Conservation (phyloP, 371 early-diverging fungal genomes). For the Dinochytrium kinnereticum region DNA sequence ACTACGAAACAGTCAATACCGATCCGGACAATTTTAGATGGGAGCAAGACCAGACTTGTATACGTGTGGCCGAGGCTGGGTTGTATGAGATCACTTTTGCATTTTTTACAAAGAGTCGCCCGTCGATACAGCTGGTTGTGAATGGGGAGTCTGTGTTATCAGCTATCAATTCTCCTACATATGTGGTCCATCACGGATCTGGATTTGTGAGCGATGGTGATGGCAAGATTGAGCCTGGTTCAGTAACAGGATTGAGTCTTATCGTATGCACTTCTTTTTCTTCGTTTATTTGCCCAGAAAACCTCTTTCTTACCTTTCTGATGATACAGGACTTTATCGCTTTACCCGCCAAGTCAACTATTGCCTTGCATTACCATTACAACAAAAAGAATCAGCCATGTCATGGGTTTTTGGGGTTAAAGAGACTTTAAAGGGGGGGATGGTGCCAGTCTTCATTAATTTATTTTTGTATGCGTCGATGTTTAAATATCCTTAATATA, state of each 20-base stretch:
- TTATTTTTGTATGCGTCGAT: no score
- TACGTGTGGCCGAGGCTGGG: slow-evolving; percentile 47
- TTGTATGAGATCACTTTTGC: slow-evolving; percentile 55
- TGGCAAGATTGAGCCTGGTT: slow-evolving; percentile 40
- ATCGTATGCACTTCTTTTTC: slow-evolving; percentile 32
- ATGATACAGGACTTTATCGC: slow-evolving; percentile 44
- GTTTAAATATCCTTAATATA: no score
- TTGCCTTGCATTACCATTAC: slow-evolving; percentile 48
- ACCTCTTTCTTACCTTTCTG: background rate
- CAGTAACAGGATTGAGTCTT: slow-evolving; percentile 49
- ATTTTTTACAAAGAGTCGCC: slow-evolving; percentile 48
- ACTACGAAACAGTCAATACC: slow-evolving; percentile 50
- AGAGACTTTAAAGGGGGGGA: slow-evolving; percentile 42
- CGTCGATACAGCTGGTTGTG: slow-evolving; percentile 53
- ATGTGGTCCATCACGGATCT: slow-evolving; percentile 48
- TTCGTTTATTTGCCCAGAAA: background rate
- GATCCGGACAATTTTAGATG: slow-evolving; percentile 54
- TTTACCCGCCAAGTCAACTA: slow-evolving; percentile 44
- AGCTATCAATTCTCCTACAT: slow-evolving; percentile 55
- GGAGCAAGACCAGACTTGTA: slow-evolving; percentile 30
- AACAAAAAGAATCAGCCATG: slow-evolving; percentile 39
- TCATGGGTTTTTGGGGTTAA: slow-evolving; percentile 50
- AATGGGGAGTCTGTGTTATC: slow-evolving; percentile 58
- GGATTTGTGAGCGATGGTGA: slow-evolving; percentile 48
- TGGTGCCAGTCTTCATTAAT: no score